Evolutionary conservation across 345 rosid genomes (phyloP), one percentile per base, ranked within the genome.

Genomic region (Gossypium raimondii): DNA sequence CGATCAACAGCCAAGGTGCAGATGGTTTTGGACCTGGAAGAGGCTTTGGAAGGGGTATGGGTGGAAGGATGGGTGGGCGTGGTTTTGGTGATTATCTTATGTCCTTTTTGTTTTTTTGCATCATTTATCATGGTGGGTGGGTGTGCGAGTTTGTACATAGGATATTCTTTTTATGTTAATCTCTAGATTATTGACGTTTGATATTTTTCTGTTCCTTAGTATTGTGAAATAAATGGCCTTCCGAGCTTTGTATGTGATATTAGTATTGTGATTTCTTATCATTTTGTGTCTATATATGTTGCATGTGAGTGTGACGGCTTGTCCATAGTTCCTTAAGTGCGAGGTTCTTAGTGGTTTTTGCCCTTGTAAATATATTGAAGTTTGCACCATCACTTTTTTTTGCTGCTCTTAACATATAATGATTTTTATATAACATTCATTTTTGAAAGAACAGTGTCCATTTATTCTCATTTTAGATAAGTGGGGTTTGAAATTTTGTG

Each of bases 31-130:
- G 88, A 67, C 74, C 87, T 79, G 97, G 99, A 66, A 90, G 98
- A 89, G 98, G 98, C 79, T 93, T 88, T 67, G 97, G 94, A 59
- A 87, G 99, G 90, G 98, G 91, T 66, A 84, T 89, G 90, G 85
- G 67, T 79, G 98, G 99, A 73, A 86, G 98, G 83, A 89, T 88
- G 86, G 92, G 92, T 20, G 96, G 97, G 53, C 99, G 98, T 84
- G 94, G 97, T 83, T 94, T 90, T 78, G 98, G 97, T 94, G 82
- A 90, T 79, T 75, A 52, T 81, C 83, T 76, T 72, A 64, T 59
- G 2, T 76, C 58, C 65, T 44, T 43, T 70, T 50, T 45, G 47
- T 7, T 59, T 61, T 73, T 53, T 14, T 70, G 2, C 20, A 18
- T 73, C 18, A 14, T 56, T 24, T 51, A 27, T 29, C 7, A 69